Conservation (phyloP, 345 rosid species). For the Arabidopsis suecica region DNA sequence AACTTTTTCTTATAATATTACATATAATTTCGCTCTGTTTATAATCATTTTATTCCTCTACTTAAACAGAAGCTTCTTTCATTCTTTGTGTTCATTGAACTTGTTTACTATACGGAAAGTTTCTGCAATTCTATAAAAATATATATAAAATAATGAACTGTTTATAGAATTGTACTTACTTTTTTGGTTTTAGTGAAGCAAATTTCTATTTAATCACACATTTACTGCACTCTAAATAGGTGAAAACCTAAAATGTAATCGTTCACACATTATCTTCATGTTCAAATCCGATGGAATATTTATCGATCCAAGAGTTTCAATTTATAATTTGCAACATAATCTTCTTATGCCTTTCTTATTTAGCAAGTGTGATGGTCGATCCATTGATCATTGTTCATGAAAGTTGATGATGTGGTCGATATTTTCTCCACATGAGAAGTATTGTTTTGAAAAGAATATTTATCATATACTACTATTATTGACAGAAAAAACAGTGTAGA, state of each 20-base stretch:
- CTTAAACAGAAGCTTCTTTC: background rate
- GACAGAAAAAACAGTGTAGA: constrained; percentile 12
- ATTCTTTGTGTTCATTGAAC: constrained; percentile 14
- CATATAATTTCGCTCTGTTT: constrained; percentile 3
- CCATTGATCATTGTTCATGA: background rate
- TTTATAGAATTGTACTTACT: too few relatives aligned
- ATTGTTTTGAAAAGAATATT: constrained; percentile 1
- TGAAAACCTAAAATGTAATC: too few relatives aligned
- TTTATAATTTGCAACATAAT: background rate
- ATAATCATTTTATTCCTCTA: background rate
- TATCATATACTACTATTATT: background rate
- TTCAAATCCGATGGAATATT: background rate
- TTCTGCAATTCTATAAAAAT: background rate
- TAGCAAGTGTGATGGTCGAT: background rate
- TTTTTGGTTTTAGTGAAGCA: background rate
- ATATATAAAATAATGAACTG: too few relatives aligned
- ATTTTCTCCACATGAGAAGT: background rate
- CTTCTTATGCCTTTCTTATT: background rate
- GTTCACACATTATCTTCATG: background rate
- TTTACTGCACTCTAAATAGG: background rate
- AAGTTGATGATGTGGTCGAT: background rate
- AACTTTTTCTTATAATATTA: constrained; percentile 5
- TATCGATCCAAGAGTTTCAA: background rate
- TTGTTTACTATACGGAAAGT: background rate
- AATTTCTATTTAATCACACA: background rate